Evolutionary conservation across 768 basidiomycete species (phyloP).

Genomic region (Boletus tylopilopsis): DNA sequence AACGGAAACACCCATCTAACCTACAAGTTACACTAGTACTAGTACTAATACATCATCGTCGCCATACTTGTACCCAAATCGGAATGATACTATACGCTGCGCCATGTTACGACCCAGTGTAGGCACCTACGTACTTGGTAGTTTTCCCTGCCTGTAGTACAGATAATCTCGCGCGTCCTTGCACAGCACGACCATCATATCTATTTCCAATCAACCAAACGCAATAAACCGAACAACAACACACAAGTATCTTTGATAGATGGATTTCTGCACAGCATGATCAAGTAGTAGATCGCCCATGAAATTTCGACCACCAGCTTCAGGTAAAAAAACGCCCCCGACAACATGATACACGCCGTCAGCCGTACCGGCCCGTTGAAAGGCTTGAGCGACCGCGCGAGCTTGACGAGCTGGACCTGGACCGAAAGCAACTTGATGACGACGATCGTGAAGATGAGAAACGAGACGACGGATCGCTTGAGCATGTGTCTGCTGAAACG

Average conservation of each 20-base stretch:
- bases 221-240: constrained; percentile 22
- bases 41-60: not conserved
- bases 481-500: constrained; percentile 27
- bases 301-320: constrained; percentile 26
- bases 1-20: too few relatives aligned
- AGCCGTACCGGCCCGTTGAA: constrained; percentile 25
- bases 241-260: constrained; percentile 21
- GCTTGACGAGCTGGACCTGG: constrained; percentile 29
- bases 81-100: not conserved
- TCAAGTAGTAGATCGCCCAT: constrained; percentile 26
- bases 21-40: too few relatives aligned
- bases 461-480: constrained; percentile 27
- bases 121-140: too few relatives aligned
- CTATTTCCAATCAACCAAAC: constrained; percentile 31
- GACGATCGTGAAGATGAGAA: constrained; percentile 30
- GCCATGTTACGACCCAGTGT: too few relatives aligned
- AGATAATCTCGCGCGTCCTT: not conserved
- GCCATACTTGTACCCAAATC: not conserved
- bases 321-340: constrained; percentile 26
- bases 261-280: constrained; percentile 26
- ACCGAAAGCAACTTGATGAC: constrained; percentile 27
- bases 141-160: too few relatives aligned
- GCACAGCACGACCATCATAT: not conserved
- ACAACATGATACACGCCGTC: constrained; percentile 21
- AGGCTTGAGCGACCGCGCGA: constrained; percentile 23